phyloP scores from a whole-genome alignment of 2,329 filamentous ascomycete genomes.

The Trichoderma hamatum region DNA sequence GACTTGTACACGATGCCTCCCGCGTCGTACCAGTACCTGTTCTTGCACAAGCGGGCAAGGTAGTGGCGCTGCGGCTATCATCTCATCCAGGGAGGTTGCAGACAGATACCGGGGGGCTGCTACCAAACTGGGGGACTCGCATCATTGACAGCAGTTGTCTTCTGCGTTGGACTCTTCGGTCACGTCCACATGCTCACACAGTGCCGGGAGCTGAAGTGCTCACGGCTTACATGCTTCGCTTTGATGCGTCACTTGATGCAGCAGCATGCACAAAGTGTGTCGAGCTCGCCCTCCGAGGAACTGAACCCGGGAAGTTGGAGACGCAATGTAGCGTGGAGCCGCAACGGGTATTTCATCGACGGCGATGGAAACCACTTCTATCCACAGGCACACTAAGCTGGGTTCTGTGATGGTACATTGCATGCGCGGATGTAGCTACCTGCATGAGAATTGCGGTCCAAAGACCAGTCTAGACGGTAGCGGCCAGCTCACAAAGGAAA shows the following conservation, averaged over 20 bases:
- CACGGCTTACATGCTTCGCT: conserved; percentile 18
- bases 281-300: conserved; percentile 5
- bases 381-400: conserved; percentile 8
- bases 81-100: conserved; percentile 11
- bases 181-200: conserved; percentile 20
- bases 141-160: conserved; percentile 21
- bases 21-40: neutral
- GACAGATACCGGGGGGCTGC: conserved; percentile 17
- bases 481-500: conserved; percentile 7
- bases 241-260: neutral
- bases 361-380: conserved; percentile 1
- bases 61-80: neutral
- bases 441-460: conserved; percentile 12
- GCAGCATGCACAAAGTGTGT: neutral
- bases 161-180: conserved; percentile 15
- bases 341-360: neutral
- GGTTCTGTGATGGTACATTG: neutral
- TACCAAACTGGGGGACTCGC: conserved; percentile 1
- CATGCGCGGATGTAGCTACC: neutral
- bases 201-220: neutral
- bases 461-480: conserved; percentile 11
- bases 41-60: neutral
- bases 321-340: neutral
- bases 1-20: neutral
- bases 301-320: conserved; percentile 17